Conservation (phyloP, 352 stramenopile genomes). For the Phytophthora hibernalis region DNA sequence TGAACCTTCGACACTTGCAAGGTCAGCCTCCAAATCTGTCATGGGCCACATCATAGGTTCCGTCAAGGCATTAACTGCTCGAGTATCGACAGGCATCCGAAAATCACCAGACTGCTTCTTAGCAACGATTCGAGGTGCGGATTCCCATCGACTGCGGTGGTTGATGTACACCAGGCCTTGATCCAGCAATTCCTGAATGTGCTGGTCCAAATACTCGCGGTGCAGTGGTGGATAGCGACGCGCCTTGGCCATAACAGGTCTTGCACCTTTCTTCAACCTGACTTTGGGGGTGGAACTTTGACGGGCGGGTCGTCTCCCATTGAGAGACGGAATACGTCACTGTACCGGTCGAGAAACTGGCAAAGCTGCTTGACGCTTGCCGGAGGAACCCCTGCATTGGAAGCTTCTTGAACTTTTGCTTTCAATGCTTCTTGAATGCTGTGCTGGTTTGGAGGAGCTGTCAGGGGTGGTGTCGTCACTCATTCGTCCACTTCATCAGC, state of each 20-base stretch:
- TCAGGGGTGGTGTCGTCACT: no score
- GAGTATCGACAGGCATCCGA: constrained; percentile 6
- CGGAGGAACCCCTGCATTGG: no score
- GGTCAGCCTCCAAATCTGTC: constrained; percentile 3
- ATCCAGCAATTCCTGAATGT: constrained; percentile 1
- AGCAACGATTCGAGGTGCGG: constrained; percentile 1
- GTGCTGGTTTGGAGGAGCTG: no score
- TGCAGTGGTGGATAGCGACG: constrained; percentile 4
- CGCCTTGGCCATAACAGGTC: constrained; percentile 6
- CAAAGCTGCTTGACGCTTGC: no score
- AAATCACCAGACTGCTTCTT: constrained; percentile 2
- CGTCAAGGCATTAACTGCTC: constrained; percentile 1
- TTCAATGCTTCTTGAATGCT: no score
- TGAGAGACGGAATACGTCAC: background rate
- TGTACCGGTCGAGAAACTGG: background rate
- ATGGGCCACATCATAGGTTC: constrained; percentile 15
- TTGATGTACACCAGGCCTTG: background rate
- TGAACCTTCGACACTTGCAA: background rate
- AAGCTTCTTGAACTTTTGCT: no score
- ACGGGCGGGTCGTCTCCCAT: background rate
- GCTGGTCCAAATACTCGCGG: background rate
- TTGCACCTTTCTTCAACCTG: constrained; percentile 6
- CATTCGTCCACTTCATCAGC: no score
- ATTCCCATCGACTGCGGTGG: constrained; percentile 1
- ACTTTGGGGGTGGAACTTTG: background rate